Base-by-base conservation (phyloP, 1,139 yeast genomes). In the Petasospora fabianii region DNA sequence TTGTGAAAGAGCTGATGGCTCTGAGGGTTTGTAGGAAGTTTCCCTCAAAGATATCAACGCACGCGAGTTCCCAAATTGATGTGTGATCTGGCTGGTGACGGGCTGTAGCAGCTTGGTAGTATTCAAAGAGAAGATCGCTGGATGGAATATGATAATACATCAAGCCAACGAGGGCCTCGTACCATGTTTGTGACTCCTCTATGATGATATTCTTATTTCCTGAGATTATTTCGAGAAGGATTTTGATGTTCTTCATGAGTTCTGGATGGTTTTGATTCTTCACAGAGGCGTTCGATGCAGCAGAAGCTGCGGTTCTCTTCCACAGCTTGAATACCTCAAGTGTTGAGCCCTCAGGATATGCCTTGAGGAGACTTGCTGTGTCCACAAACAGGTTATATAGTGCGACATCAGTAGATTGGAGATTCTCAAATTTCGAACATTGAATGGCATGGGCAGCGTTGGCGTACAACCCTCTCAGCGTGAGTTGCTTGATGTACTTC, bases 151-250 rank as follows among this genome's bases (percentile, higher is more conserved):
- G 80, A 56, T 69, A 87, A 38, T 79, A 65, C 20, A 79, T 65
- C 30, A 82, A 69, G 1, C 85, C 82, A 34, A 77, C 68, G 34
- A 77, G 69, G 15, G 80, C 69, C 54, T 85, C 95, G 57, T 79
- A 84, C 96, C 96, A 86, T 1, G 74, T 63, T 6, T 65, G 63
- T 26, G 82, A 69, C 40, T 61, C 65, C 13, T 62, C 63, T 3
- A 75, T 56, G 19, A 80, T 78, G 0, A 77, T 64, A 31, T 68
- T 67, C 11, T 74, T 70, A 37, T 74, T 69, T 1, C 90, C 90
- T 2, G 79, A 38, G 11, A 65, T 38, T 10, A 58, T 43, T 3
- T 40, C 33, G 9, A 56, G 39, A 4, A 53, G 38, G 3, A 41
- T 34, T 37, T 39, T 50, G 20, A 54, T 27, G 22, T 41, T 32